A percentile compares a stretch with the other conserved stretches of the same genome.
Evolutionary conservation across 2,329 filamentous ascomycete species (phyloP).

Genomic region (Berkeleyomyces rouxiae): DNA sequence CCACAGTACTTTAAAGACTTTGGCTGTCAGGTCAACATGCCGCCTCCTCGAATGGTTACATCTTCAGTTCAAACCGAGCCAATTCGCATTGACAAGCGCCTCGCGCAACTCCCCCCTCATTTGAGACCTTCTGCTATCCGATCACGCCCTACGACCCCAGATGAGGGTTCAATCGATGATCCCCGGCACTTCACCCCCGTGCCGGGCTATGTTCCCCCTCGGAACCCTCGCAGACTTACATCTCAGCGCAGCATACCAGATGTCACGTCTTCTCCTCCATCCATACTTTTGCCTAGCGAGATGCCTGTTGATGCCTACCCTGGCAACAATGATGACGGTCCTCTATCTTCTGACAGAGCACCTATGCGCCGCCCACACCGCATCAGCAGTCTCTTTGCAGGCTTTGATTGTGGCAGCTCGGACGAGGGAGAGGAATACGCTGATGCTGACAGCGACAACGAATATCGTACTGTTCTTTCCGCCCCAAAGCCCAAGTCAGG

Average conservation of each 20-base stretch:
- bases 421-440: conserved; percentile 48
- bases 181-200: conserved; percentile 33
- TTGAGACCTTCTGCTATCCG: conserved; percentile 63
- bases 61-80: conserved; percentile 64
- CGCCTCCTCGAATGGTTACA: conserved; percentile 21
- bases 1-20: conserved; percentile 72
- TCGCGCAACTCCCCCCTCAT: conserved; percentile 58
- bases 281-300: conserved; percentile 18
- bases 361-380: conserved; percentile 54
- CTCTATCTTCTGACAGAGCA: conserved; percentile 41
- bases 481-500: conserved; percentile 30
- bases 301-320: conserved; percentile 51
- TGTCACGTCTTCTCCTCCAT: conserved; percentile 33
- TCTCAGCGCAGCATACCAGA: conserved; percentile 31
- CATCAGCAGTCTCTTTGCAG: conserved; percentile 73
- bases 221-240: conserved; percentile 41
- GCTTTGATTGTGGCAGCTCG: conserved; percentile 58
- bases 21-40: conserved; percentile 55
- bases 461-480: conserved; percentile 49
- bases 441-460: conserved; percentile 48
- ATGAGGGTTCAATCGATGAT: conserved; percentile 19
- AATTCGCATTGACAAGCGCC: conserved; percentile 66
- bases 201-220: conserved; percentile 37
- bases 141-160: conserved; percentile 42
- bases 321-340: conserved; percentile 66